Evolutionary conservation across 1,139 yeast genomes (phyloP), one percentile per base, ranked within the genome.

Genomic region (Suhomyces terraborum): DNA sequence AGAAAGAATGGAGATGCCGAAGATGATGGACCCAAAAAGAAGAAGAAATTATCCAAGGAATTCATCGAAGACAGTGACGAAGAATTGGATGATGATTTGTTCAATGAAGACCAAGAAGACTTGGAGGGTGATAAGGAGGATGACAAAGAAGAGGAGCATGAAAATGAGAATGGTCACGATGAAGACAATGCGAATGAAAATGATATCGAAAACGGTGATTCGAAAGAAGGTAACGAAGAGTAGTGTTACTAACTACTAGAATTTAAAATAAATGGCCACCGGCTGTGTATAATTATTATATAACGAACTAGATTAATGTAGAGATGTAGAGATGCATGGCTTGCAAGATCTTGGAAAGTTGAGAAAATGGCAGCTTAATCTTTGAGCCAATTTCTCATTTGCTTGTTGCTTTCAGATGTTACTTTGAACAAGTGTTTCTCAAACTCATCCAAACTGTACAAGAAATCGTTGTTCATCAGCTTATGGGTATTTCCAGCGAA

Each of bases 361-460:
- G 23, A 21, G 23, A 21, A 8, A 9, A 4, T 4, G 17, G 7
- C 19, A 10, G 12, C 4, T 16, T 18, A 32, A 7, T 32, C 35
- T 13, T 33, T 39, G 17, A 52, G 61, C 95, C 95, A 88, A 37
- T 64, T 70, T 53, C 82, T 77, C 69, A 83, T 70, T 41, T 79
- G 80, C 50, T 79, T 79, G 50, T 80, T 77, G 33, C 85, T 75
- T 37, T 77, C 83, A 45, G 84, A 79, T 2, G 88, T 75, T 6
- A 65, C 59, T 48, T 71, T 77, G 62, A 79, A 87, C 41, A 88
- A 54, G 34, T 62, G 63, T 57, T 77, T 79, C 55, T 88, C 96
- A 58, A 79, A 84, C 54, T 83, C 93, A 56, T 89, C 96, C 49
- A 88, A 67, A 10, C 82, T 79, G 48, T 76, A 68, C 41, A 84